phyloP scores from a whole-genome alignment of 495 filamentous ascomycete species.

The Penicillium argentinense region DNA sequence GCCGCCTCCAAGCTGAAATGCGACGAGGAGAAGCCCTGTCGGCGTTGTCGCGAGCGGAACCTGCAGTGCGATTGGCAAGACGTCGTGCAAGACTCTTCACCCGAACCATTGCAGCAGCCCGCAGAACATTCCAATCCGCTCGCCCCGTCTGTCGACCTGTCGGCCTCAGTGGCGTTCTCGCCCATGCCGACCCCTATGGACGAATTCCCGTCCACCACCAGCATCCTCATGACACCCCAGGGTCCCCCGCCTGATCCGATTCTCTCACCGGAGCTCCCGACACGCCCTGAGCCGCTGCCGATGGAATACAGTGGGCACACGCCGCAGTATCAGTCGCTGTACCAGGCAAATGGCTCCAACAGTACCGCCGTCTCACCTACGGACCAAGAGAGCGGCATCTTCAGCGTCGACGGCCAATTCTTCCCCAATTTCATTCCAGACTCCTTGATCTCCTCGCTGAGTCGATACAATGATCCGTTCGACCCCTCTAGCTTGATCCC shows the following conservation, averaged over 20 bases:
- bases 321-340: neutral
- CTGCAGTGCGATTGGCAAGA: conserved; percentile 46
- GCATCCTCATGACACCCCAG: conserved; percentile 12
- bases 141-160: conserved; percentile 4
- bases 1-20: conserved; percentile 55
- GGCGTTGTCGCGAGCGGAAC: conserved; percentile 46
- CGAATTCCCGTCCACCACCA: conserved; percentile 5
- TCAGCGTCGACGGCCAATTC: conserved; percentile 36
- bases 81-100: conserved; percentile 20
- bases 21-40: conserved; percentile 50
- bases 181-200: conserved; percentile 18
- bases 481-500: conserved; percentile 22
- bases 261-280: conserved; percentile 1
- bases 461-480: conserved; percentile 28
- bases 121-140: neutral
- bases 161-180: conserved; percentile 10
- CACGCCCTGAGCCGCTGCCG: neutral
- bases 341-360: neutral
- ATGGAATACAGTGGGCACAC: conserved; percentile 25
- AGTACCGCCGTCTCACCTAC: conserved; percentile 23
- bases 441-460: conserved; percentile 28
- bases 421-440: conserved; percentile 39
- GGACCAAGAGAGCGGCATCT: conserved; percentile 35
- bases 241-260: conserved; percentile 29
- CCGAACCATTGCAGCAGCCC: conserved; percentile 20